phyloP scores from a whole-genome alignment of 192 early-diverging fungal genomes.

The Chytriomyces sp. region DNA sequence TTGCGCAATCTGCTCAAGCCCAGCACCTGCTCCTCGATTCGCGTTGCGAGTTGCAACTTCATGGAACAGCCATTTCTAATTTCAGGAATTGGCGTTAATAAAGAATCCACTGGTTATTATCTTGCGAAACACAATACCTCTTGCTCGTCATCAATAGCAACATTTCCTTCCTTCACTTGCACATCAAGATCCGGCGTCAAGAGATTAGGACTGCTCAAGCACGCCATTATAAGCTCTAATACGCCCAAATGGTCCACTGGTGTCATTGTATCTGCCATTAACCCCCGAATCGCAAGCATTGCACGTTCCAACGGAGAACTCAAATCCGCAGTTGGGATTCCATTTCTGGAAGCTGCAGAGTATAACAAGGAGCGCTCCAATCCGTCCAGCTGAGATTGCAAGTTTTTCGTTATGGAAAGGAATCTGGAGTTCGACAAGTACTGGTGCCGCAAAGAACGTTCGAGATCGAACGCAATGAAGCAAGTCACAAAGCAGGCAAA shows the following conservation, averaged over 20 bases:
- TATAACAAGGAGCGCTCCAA: conserved; percentile 40
- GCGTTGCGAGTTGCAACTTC: conserved; percentile 46
- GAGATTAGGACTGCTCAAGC: conserved; percentile 54
- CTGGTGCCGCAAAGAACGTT: conserved; percentile 52
- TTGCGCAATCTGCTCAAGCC: conserved; percentile 27
- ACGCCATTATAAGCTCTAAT: conserved; percentile 54
- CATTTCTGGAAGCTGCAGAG: conserved; percentile 42
- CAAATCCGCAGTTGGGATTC: conserved; percentile 47
- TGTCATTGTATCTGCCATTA: conserved; percentile 48
- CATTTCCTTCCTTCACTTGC: conserved; percentile 55
- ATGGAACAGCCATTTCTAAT: conserved; percentile 60
- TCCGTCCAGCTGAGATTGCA: conserved; percentile 55
- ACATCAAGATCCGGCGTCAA: conserved; percentile 60
- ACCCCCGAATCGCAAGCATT: conserved; percentile 47
- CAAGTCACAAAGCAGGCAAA: conserved; percentile 47
- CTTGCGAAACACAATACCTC: conserved; percentile 39
- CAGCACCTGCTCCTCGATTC: conserved; percentile 10
- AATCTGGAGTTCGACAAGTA: conserved; percentile 55
- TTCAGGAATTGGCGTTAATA: conserved; percentile 13
- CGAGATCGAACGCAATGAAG: conserved; percentile 52
- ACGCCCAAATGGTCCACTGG: conserved; percentile 46
- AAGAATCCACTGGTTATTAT: not conserved
- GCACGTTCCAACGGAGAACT: conserved; percentile 64
- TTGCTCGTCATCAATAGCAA: conserved; percentile 59
- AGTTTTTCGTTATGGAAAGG: conserved; percentile 51